Evolutionary conservation across 1,139 yeast species (phyloP).

Genomic region (Geotrichum cucujoidarum): DNA sequence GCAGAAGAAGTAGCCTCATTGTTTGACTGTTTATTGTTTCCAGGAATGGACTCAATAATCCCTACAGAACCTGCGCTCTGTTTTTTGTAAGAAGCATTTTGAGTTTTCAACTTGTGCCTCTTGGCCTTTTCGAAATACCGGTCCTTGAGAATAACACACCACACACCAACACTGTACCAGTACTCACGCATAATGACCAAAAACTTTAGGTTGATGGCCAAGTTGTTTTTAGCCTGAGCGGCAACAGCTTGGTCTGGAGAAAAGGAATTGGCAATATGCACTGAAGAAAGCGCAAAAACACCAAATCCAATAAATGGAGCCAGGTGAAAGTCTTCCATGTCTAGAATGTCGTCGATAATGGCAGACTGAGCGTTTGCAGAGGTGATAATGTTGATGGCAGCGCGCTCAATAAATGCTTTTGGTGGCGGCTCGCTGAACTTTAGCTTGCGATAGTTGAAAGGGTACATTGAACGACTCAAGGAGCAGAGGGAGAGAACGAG

Average conservation of each 20-base stretch:
- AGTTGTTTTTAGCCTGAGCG: slow-evolving; percentile 33
- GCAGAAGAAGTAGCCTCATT: neutral
- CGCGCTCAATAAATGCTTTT: slow-evolving; percentile 30
- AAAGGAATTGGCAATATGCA: slow-evolving; percentile 37
- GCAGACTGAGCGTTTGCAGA: slow-evolving; percentile 35
- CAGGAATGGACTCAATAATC: slow-evolving; percentile 1
- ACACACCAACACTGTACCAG: slow-evolving; percentile 37
- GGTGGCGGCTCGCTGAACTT: slow-evolving; percentile 27
- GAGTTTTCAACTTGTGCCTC: slow-evolving; percentile 13
- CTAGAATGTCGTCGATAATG: slow-evolving; percentile 33
- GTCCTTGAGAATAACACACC: slow-evolving; percentile 38
- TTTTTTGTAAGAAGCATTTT: slow-evolving; percentile 4
- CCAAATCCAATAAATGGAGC: slow-evolving; percentile 39
- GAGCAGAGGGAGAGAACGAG: slow-evolving; percentile 27
- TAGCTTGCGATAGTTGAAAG: slow-evolving; percentile 21
- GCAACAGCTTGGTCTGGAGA: slow-evolving; percentile 33
- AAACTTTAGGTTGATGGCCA: slow-evolving; percentile 34
- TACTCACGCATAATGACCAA: slow-evolving; percentile 35
- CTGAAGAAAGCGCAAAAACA: slow-evolving; percentile 36
- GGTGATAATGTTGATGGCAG: slow-evolving; percentile 31
- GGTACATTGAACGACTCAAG: slow-evolving; percentile 28
- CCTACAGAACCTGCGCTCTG: neutral
- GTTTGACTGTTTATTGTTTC: neutral
- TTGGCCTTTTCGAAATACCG: slow-evolving; percentile 28
- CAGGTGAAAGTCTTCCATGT: slow-evolving; percentile 33